Percentiles rank a stretch among this genome's conserved stretches.
These are phyloP conservation scores for Daldinia loculata DNA, from an alignment of 495 filamentous ascomycete species.

Conservation along the genomic window DNA sequence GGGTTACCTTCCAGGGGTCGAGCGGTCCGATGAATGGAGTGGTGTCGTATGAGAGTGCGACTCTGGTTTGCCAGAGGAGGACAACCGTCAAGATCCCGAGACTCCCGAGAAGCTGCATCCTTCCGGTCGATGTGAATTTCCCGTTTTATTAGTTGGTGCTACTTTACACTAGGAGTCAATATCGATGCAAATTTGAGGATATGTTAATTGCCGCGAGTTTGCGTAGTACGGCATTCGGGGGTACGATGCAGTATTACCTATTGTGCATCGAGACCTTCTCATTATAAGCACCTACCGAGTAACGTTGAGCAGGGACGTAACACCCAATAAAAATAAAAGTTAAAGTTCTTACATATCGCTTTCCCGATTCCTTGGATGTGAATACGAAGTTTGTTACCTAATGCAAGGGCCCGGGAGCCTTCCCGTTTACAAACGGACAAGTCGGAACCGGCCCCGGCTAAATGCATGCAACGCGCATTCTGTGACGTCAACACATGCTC, in stretches of 20 bases:
- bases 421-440: background rate
- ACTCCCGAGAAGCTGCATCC: constrained; percentile 11
- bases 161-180: background rate
- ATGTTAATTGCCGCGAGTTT: background rate
- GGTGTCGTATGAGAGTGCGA: background rate
- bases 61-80: constrained; percentile 1
- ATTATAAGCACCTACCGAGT: constrained; percentile 8
- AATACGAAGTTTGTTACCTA: constrained; percentile 24
- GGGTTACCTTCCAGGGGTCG: constrained; percentile 18
- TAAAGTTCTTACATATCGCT: constrained; percentile 8
- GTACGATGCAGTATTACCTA: background rate
- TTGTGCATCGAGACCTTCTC: background rate
- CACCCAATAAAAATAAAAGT: constrained; percentile 5
- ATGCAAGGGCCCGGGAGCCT: constrained; percentile 18
- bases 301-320: constrained; percentile 10
- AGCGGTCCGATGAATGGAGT: constrained; percentile 25
- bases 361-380: constrained; percentile 15
- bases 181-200: background rate
- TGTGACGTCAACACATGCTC: background rate
- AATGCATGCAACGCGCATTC: background rate
- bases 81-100: constrained; percentile 10
- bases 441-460: constrained; percentile 19
- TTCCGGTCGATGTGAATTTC: background rate
- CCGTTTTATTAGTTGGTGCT: background rate
- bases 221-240: background rate